Percentiles rank a stretch among this genome's conserved stretches.
Conservation (phyloP, 1,284 basidiomycete species). For the Tilletia indica region DNA sequence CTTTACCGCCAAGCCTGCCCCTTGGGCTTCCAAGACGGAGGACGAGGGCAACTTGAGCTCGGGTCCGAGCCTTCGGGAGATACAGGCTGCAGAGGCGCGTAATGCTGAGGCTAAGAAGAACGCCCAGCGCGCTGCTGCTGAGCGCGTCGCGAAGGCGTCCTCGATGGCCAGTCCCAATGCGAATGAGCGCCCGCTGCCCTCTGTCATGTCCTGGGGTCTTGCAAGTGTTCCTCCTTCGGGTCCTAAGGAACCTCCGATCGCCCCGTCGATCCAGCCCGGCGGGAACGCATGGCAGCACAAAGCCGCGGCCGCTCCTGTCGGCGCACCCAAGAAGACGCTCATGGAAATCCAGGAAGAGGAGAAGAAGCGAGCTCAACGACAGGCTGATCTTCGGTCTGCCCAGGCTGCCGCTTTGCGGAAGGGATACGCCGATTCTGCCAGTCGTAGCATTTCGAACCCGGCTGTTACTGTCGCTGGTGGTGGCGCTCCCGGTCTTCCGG, state of each 20-base stretch:
- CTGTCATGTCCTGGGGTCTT: slow-evolving; percentile 59
- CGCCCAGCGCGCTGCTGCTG: slow-evolving; percentile 42
- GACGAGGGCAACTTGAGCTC: slow-evolving; percentile 18
- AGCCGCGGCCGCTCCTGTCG: neutral
- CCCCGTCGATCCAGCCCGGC: neutral
- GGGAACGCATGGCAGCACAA: slow-evolving; percentile 14
- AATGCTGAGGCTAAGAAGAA: slow-evolving; percentile 69
- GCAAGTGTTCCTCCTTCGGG: slow-evolving; percentile 60
- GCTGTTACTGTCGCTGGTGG: slow-evolving; percentile 28
- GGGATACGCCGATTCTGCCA: slow-evolving; percentile 74
- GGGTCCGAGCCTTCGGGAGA: slow-evolving; percentile 74
- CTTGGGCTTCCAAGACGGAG: slow-evolving; percentile 49
- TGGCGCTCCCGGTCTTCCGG: neutral
- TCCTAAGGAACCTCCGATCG: slow-evolving; percentile 53
- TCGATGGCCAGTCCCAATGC: slow-evolving; percentile 42
- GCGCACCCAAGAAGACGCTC: slow-evolving; percentile 78
- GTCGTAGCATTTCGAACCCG: slow-evolving; percentile 10
- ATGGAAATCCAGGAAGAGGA: slow-evolving; percentile 99
- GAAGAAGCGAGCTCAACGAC: slow-evolving; percentile 59
- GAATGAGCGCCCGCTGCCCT: slow-evolving; percentile 28
- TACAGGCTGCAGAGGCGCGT: slow-evolving; percentile 88
- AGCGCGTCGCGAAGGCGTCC: slow-evolving; percentile 58
- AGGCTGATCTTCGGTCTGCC: slow-evolving; percentile 66
- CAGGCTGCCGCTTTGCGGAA: slow-evolving; percentile 58
- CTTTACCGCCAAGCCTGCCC: slow-evolving; percentile 41